Evolutionary conservation across 345 rosid species (phyloP).

Genomic region (Turnera subulata): DNA sequence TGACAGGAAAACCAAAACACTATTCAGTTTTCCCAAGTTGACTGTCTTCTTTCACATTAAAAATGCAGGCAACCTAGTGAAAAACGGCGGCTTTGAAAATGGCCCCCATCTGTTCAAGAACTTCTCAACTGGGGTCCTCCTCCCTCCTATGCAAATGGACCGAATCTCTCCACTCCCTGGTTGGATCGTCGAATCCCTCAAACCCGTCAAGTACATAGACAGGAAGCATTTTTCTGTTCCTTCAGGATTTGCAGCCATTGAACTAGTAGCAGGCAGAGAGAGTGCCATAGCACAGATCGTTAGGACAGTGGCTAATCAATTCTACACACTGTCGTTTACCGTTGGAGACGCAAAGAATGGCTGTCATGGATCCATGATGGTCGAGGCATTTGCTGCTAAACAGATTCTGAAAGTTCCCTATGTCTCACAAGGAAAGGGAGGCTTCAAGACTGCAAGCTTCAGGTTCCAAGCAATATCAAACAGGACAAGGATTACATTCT

Average conservation of each 20-base stretch:
- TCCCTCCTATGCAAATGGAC: slow-evolving; percentile 53
- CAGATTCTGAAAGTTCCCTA: slow-evolving; percentile 36
- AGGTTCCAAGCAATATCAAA: slow-evolving; percentile 40
- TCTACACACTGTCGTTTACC: slow-evolving; percentile 49
- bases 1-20: too few relatives aligned
- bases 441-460: slow-evolving; percentile 38
- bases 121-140: slow-evolving; percentile 74
- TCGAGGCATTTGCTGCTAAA: slow-evolving; percentile 62
- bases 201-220: slow-evolving; percentile 74
- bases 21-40: too few relatives aligned
- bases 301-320: slow-evolving; percentile 41
- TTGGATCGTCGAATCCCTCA: slow-evolving; percentile 86
- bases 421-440: slow-evolving; percentile 52
- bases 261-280: slow-evolving; percentile 76
- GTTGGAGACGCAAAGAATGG: slow-evolving; percentile 73
- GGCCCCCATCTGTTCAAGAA: slow-evolving; percentile 81
- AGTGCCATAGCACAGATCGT: slow-evolving; percentile 79
- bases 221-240: slow-evolving; percentile 63
- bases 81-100: slow-evolving; percentile 71
- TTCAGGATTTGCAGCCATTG: slow-evolving; percentile 51
- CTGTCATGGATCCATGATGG: slow-evolving; percentile 83
- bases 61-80: slow-evolving; percentile 61
- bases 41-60: too few relatives aligned
- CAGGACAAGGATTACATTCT: slow-evolving; percentile 71
- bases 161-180: slow-evolving; percentile 71